A percentile compares a stretch with the other conserved stretches of the same genome.
These are phyloP conservation scores for Chaetothyriales sp. DNA, from an alignment of 2,329 filamentous ascomycete species.

Conservation along the genomic window DNA sequence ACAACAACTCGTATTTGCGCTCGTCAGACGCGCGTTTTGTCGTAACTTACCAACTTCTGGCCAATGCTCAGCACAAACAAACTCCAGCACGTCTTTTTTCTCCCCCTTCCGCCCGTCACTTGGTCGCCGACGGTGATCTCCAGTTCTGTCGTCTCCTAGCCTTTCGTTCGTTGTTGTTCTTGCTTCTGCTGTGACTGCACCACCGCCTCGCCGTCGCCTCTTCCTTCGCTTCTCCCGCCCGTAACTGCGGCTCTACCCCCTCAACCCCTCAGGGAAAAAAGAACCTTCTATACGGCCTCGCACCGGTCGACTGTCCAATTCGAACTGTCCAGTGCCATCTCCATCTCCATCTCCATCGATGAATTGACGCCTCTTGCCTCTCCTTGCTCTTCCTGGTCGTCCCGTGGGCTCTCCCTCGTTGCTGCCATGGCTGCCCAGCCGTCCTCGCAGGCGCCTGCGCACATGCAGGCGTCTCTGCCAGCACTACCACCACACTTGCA, in stretches of 20 bases:
- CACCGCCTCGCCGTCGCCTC: neutral
- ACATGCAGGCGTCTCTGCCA: conserved; percentile 69
- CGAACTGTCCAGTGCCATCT: too few relatives aligned
- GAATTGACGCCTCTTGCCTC: neutral
- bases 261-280: neutral
- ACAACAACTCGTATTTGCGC: neutral
- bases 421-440: conserved; percentile 25
- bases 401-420: neutral
- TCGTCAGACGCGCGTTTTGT: neutral
- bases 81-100: neutral
- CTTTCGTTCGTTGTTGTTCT: neutral
- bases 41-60: neutral
- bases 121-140: neutral
- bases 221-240: neutral
- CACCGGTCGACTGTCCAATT: neutral
- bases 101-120: neutral
- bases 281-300: neutral
- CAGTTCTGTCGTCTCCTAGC: neutral
- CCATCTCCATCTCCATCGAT: neutral
- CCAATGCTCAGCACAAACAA: neutral
- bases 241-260: too few relatives aligned
- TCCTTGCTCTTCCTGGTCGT: neutral
- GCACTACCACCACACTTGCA: conserved; percentile 59
- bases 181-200: neutral
- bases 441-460: conserved; percentile 32